A percentile compares a stretch with the other conserved stretches of the same genome.
Evolutionary conservation across 306 rosid species (phyloP).

Genomic region (barrel medic (Medicago truncatula)): DNA sequence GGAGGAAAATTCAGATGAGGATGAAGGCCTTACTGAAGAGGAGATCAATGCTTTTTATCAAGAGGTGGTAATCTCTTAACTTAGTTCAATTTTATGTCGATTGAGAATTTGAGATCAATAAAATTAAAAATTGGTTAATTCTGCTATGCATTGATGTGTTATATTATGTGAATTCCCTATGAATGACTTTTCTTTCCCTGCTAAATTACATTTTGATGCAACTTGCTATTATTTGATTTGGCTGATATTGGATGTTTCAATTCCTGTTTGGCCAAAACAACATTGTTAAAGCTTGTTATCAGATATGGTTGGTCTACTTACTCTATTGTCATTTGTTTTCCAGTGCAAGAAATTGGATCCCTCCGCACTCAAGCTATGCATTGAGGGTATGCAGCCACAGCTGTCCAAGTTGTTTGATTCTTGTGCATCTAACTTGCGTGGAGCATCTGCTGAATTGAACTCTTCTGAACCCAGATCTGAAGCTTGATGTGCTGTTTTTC

Average conservation of each 20-base stretch:
- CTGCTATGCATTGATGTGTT: constrained; percentile 22
- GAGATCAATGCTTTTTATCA: constrained; percentile 83
- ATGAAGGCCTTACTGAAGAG: constrained; percentile 93
- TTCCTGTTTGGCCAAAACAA: constrained; percentile 9
- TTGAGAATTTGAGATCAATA: constrained; percentile 29
- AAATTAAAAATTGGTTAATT: constrained; percentile 6
- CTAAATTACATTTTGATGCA: constrained; percentile 19
- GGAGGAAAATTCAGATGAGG: constrained; percentile 91
- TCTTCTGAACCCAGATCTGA: constrained; percentile 77
- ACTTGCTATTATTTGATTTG: constrained; percentile 2
- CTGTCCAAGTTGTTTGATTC: constrained; percentile 69
- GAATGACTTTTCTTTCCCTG: background rate
- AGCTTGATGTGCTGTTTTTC: constrained; percentile 60
- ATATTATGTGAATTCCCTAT: constrained; percentile 3
- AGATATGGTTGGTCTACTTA: constrained; percentile 30
- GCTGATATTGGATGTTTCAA: constrained; percentile 1
- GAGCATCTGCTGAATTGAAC: constrained; percentile 67
- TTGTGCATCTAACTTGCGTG: constrained; percentile 58
- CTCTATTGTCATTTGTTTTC: constrained; percentile 35
- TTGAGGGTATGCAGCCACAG: constrained; percentile 71
- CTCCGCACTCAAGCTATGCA: constrained; percentile 53
- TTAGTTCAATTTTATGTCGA: constrained; percentile 15
- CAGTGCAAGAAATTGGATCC: constrained; percentile 71
- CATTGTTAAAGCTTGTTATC: constrained; percentile 1
- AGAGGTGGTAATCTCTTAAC: constrained; percentile 58